These are phyloP conservation scores for Penicillium decumbens DNA, from an alignment of 2,329 filamentous ascomycete genomes.

Conservation along the genomic window DNA sequence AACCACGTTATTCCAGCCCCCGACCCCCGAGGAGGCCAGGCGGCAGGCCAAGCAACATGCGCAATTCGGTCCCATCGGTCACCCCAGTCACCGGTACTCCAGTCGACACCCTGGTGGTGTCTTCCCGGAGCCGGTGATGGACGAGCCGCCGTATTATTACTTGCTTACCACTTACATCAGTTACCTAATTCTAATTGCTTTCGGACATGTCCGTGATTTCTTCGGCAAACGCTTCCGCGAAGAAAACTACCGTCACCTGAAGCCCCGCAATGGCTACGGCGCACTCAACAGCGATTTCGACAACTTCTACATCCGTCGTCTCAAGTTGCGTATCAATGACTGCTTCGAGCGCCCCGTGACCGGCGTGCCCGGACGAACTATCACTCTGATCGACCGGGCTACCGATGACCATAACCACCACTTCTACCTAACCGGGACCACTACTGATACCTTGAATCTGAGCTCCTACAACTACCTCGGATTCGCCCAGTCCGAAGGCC, in stretches of 20 bases:
- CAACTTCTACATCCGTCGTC: constrained; percentile 89
- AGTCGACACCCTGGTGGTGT: constrained; percentile 79
- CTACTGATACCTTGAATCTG: constrained; percentile 94
- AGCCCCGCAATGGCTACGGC: constrained; percentile 81
- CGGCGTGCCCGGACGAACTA: constrained; percentile 88
- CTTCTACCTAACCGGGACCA: constrained; percentile 83
- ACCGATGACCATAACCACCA: constrained; percentile 88
- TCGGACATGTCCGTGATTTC: constrained; percentile 93
- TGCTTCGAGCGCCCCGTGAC: constrained; percentile 91
- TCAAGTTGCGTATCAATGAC: constrained; percentile 94
- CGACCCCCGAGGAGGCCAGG: constrained; percentile 75
- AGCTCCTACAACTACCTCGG: constrained; percentile 99
- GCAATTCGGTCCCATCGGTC: constrained; percentile 82
- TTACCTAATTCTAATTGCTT: constrained; percentile 91
- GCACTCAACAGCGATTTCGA: constrained; percentile 97
- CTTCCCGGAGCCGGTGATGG: constrained; percentile 78
- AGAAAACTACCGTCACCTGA: constrained; percentile 79
- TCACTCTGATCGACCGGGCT: constrained; percentile 85
- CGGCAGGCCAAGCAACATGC: constrained; percentile 73
- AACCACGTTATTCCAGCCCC: constrained; percentile 81
- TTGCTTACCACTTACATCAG: constrained; percentile 97
- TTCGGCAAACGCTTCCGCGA: constrained; percentile 94
- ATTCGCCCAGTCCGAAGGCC: constrained; percentile 94
- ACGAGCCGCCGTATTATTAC: constrained; percentile 95
- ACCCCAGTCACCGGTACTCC: constrained; percentile 77